A percentile compares a stretch with the other conserved stretches of the same genome.
These are phyloP conservation scores for Scedosporium boydii DNA, from an alignment of 2,329 filamentous ascomycete genomes.

Conservation along the genomic window DNA sequence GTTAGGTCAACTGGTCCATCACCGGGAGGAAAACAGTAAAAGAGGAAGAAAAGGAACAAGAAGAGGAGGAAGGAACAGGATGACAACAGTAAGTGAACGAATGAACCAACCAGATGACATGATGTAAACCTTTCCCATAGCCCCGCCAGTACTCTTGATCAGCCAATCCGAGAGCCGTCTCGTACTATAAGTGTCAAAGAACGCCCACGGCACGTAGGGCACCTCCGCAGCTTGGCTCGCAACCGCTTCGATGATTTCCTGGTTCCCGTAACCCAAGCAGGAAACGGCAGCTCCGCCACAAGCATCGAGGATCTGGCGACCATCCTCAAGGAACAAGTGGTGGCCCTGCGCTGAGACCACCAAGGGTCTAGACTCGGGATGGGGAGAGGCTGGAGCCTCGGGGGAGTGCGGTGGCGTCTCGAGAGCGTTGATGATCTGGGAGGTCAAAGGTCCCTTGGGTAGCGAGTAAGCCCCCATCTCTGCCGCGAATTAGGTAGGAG, in stretches of 20 bases:
- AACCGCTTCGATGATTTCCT: constrained; percentile 51
- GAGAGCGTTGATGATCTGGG: not conserved
- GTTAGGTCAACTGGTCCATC: not conserved
- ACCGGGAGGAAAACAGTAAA: not conserved
- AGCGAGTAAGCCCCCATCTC: not conserved
- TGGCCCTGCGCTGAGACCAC: constrained; percentile 11
- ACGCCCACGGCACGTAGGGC: constrained; percentile 29
- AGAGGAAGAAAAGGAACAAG: not conserved
- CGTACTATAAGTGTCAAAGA: constrained; percentile 41
- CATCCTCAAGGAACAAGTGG: constrained; percentile 21
- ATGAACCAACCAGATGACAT: constrained; percentile 21
- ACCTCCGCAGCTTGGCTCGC: constrained; percentile 47
- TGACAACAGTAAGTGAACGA: too few relatives aligned
- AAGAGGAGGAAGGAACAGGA: not conserved
- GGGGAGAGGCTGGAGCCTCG: not conserved
- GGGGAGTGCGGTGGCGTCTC: not conserved
- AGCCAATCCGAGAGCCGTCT: constrained; percentile 20
- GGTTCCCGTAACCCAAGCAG: constrained; percentile 59
- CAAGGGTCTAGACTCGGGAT: not conserved
- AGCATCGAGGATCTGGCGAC: constrained; percentile 56
- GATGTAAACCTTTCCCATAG: constrained; percentile 26
- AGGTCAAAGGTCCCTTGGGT: not conserved
- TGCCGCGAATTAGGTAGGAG: not conserved
- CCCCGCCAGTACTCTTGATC: not conserved
- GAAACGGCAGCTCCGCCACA: constrained; percentile 65